These are phyloP conservation scores for Rhododendron ovatum DNA, from an alignment of 148 eudicot genomes.

Conservation along the genomic window DNA sequence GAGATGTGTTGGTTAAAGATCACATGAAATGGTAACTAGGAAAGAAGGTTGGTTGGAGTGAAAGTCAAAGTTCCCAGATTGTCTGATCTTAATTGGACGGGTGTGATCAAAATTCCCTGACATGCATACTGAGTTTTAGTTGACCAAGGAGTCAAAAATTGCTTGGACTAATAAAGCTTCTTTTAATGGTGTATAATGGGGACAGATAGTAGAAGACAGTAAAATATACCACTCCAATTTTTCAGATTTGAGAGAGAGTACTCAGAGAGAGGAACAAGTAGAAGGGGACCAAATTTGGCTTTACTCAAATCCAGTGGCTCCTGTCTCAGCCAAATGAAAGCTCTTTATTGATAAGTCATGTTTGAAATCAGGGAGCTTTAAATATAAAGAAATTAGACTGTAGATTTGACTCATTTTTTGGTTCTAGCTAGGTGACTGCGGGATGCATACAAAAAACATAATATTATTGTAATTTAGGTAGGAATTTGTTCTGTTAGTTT, in stretches of 20 bases:
- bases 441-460: neutral
- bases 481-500: neutral
- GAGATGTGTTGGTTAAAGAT: slow-evolving; percentile 11
- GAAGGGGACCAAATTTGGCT: slow-evolving; percentile 36
- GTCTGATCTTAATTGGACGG: slow-evolving; percentile 57
- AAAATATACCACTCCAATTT: slow-evolving; percentile 29
- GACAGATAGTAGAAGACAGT: slow-evolving; percentile 40
- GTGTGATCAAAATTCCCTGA: slow-evolving; percentile 45
- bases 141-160: slow-evolving; percentile 38
- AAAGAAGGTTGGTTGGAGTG: slow-evolving; percentile 21
- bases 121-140: slow-evolving; percentile 34
- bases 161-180: slow-evolving; percentile 29
- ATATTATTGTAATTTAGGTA: neutral
- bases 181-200: slow-evolving; percentile 31
- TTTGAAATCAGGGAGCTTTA: slow-evolving; percentile 3
- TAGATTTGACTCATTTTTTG: neutral
- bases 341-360: neutral
- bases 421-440: neutral
- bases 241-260: slow-evolving; percentile 23
- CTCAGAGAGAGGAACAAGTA: slow-evolving; percentile 9
- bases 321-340: slow-evolving; percentile 23
- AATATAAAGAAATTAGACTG: neutral
- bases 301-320: slow-evolving; percentile 37
- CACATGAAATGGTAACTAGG: slow-evolving; percentile 6
- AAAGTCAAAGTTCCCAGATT: slow-evolving; percentile 60